Evolutionary conservation across 345 rosid genomes (phyloP), one percentile per base, ranked within the genome.

Genomic region (Excoecaria cochinchinensis): DNA sequence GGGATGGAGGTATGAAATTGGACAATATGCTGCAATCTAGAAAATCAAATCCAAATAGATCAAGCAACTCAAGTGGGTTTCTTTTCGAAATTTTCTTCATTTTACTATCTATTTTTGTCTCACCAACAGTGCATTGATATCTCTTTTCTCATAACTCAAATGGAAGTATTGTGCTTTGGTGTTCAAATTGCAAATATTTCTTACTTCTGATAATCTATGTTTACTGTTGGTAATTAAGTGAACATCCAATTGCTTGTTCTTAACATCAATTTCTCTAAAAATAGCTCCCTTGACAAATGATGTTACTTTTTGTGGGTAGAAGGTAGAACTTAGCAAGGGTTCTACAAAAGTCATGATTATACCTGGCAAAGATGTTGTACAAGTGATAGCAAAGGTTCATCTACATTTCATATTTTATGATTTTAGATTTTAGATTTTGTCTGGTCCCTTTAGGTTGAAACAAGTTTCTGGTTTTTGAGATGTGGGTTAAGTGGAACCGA

Each of bases 351-450:
- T 89, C 50, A 81, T 93, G 42, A 85, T 92, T 73, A 84, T 96
- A 77, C 91, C 92, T 76, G 93, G 88, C 17, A 88, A 87, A 79
- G 97, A 96, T 62, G 88, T 93, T 81, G 97, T 90, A 78, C 97
- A 93, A 90, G 88, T 96, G 86, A 73, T 89, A 77, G 98, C 97
- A 21, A 90, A 93, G 98, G 99, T 95, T 44, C 77, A 77, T 55
- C 67, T 50, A n/a, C 61, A 44, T 64, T 71, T 82, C 21, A 51
- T 67, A 22, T 68, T 15, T 79, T 74, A n/a, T 14, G 69, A 19
- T 46, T 53, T 67, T 78, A 36, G 62, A 68, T 47, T 62, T 44
- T 44, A 31, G 1, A 31, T 31, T 44, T 1, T 44, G 48, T 44
- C 48, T 10, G 40, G 70, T 77, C 69, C 25, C 46, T 73, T 61